A percentile compares a stretch with the other conserved stretches of the same genome.
phyloP scores from a whole-genome alignment of 805 yeast genomes.

The Lipomyces orientalis region DNA sequence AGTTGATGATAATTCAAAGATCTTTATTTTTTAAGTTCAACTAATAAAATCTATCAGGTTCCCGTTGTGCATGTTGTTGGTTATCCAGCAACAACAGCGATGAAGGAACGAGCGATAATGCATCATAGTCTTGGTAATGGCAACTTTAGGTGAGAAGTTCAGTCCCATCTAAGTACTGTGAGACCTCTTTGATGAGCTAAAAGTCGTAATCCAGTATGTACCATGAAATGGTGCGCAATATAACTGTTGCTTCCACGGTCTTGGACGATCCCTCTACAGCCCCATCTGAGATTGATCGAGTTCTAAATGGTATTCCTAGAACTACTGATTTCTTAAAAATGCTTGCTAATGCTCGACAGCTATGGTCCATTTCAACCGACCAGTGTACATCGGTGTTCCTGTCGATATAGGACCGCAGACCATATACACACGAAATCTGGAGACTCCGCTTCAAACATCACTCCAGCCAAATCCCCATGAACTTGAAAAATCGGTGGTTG shows the following conservation, averaged over 20 bases:
- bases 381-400: conserved; percentile 82
- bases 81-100: conserved; percentile 77
- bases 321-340: too few relatives aligned
- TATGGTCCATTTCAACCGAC: conserved; percentile 67
- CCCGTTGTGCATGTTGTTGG: conserved; percentile 86
- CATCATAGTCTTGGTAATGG: conserved; percentile 88
- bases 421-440: conserved; percentile 62
- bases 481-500: not conserved
- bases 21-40: not conserved
- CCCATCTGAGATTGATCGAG: conserved; percentile 72
- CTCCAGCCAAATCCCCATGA: conserved; percentile 48
- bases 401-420: conserved; percentile 72
- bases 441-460: conserved; percentile 67
- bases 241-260: conserved; percentile 69
- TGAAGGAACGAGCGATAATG: conserved; percentile 70
- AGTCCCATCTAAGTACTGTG: not conserved
- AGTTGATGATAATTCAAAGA: not conserved
- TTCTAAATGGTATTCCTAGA: conserved; percentile 53
- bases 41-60: conserved; percentile 3
- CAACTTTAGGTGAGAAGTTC: conserved; percentile 45
- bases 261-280: conserved; percentile 69
- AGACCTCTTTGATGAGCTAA: not conserved
- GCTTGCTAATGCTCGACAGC: conserved; percentile 51
- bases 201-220: conserved; percentile 65
- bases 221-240: conserved; percentile 76